Evolutionary conservation across 1,139 yeast species (phyloP).

Genomic region (Blastobotrys aristatus): DNA sequence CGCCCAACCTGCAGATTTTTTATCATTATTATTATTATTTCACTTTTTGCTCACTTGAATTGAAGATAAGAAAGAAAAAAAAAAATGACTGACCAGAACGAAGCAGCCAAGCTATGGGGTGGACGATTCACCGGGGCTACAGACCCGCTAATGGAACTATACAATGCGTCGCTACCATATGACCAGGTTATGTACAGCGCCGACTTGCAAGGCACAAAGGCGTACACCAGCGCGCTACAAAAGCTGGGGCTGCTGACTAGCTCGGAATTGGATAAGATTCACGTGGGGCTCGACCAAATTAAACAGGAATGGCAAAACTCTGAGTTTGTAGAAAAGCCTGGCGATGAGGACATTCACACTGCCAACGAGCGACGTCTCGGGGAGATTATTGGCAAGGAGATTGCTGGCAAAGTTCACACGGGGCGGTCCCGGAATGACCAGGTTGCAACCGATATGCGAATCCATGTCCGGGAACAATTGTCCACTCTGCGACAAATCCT

Average conservation of each 20-base stretch:
- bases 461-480: slow-evolving; percentile 79
- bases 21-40: too few relatives aligned
- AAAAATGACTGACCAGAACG: slow-evolving; percentile 10
- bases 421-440: slow-evolving; percentile 98
- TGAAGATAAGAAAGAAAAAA: background rate
- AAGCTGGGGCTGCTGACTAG: slow-evolving; percentile 68
- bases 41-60: too few relatives aligned
- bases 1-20: background rate
- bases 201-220: slow-evolving; percentile 89
- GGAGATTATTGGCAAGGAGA: slow-evolving; percentile 85
- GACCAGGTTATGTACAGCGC: slow-evolving; percentile 93
- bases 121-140: slow-evolving; percentile 96
- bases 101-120: slow-evolving; percentile 83
- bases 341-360: slow-evolving; percentile 97
- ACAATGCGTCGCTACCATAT: slow-evolving; percentile 94
- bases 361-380: slow-evolving; percentile 98
- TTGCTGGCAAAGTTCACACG: slow-evolving; percentile 97
- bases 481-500: slow-evolving; percentile 54
- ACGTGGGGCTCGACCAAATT: slow-evolving; percentile 68
- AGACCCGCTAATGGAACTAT: slow-evolving; percentile 94
- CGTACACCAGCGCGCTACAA: slow-evolving; percentile 80
- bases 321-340: slow-evolving; percentile 73
- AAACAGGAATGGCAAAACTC: slow-evolving; percentile 76
- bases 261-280: slow-evolving; percentile 73
- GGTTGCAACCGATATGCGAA: slow-evolving; percentile 97